Conservation (phyloP, 208 protist species). For the Leishmania mexicana region DNA sequence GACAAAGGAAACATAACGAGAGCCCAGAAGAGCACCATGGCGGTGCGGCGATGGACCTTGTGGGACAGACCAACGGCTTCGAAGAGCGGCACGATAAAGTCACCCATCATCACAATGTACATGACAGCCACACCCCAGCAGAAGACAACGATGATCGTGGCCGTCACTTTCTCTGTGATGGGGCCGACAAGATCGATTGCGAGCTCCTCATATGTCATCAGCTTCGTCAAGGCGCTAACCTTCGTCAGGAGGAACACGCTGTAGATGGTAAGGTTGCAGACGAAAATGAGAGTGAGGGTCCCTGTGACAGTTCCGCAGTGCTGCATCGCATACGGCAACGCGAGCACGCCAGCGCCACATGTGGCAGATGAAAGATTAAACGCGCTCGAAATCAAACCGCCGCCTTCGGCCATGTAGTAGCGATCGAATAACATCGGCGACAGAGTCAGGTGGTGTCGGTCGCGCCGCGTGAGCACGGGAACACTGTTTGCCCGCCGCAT, state of each 20-base stretch:
- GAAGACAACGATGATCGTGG: slow-evolving; percentile 68
- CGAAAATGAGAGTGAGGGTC: slow-evolving; percentile 45
- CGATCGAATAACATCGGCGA: slow-evolving; percentile 55
- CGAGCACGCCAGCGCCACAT: slow-evolving; percentile 71
- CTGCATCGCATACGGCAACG: slow-evolving; percentile 75
- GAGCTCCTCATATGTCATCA: slow-evolving; percentile 75
- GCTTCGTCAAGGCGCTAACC: slow-evolving; percentile 60
- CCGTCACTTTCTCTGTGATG: slow-evolving; percentile 56
- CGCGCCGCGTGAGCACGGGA: slow-evolving; percentile 30
- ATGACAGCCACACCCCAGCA: slow-evolving; percentile 86
- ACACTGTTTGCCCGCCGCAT: slow-evolving; percentile 39
- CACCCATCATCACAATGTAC: slow-evolving; percentile 85
- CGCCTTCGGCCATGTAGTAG: slow-evolving; percentile 59
- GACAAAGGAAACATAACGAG: slow-evolving; percentile 85
- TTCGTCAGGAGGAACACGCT: slow-evolving; percentile 73
- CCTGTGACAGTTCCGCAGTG: slow-evolving; percentile 56
- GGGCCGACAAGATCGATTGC: slow-evolving; percentile 51
- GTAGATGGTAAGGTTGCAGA: slow-evolving; percentile 65
- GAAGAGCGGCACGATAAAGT: slow-evolving; percentile 71
- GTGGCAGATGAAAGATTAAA: slow-evolving; percentile 86
- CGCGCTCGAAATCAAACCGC: slow-evolving; percentile 63
- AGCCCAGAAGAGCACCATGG: slow-evolving; percentile 77
- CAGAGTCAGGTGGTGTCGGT: slow-evolving; percentile 31
- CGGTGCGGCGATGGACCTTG: slow-evolving; percentile 41
- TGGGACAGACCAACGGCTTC: slow-evolving; percentile 24